phyloP scores from a whole-genome alignment of 2,329 filamentous ascomycete species.

The Knoxdaviesia proteae region DNA sequence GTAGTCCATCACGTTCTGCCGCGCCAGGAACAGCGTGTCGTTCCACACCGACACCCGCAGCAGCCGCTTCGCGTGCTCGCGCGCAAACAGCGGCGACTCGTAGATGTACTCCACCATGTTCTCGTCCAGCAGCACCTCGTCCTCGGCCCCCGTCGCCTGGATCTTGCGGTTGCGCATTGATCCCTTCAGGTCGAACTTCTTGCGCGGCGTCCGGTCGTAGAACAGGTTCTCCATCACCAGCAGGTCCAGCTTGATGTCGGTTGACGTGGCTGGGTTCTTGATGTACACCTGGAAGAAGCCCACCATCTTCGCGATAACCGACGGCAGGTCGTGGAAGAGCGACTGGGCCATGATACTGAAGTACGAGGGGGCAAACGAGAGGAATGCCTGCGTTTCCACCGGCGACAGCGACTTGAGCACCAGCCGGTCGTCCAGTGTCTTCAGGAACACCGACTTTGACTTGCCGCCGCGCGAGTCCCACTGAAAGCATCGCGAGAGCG shows the following conservation, averaged over 20 bases:
- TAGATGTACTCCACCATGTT: constrained; percentile 99
- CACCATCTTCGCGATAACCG: constrained; percentile 97
- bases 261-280: constrained; percentile 78
- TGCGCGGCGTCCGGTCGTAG: constrained; percentile 76
- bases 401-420: constrained; percentile 81
- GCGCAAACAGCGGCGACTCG: constrained; percentile 82
- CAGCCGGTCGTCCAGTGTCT: constrained; percentile 85
- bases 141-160: constrained; percentile 81
- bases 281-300: constrained; percentile 96
- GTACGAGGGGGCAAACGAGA: constrained; percentile 89
- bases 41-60: constrained; percentile 88
- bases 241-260: constrained; percentile 85
- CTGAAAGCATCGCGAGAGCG: constrained; percentile 81
- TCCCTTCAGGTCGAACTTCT: constrained; percentile 89
- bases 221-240: constrained; percentile 96
- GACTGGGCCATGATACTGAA: constrained; percentile 95
- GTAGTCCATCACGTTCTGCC: constrained; percentile 98
- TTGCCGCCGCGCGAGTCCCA: constrained; percentile 98
- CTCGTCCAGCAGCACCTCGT: constrained; percentile 90
- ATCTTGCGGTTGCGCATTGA: constrained; percentile 98
- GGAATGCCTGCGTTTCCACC: constrained; percentile 81
- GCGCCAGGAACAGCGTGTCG: constrained; percentile 82
- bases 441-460: constrained; percentile 91
- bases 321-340: constrained; percentile 83
- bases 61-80: constrained; percentile 90